Percentiles rank a stretch among this genome's conserved stretches.
Conservation (phyloP, 352 stramenopile species). For the Phytophthora multivora region DNA sequence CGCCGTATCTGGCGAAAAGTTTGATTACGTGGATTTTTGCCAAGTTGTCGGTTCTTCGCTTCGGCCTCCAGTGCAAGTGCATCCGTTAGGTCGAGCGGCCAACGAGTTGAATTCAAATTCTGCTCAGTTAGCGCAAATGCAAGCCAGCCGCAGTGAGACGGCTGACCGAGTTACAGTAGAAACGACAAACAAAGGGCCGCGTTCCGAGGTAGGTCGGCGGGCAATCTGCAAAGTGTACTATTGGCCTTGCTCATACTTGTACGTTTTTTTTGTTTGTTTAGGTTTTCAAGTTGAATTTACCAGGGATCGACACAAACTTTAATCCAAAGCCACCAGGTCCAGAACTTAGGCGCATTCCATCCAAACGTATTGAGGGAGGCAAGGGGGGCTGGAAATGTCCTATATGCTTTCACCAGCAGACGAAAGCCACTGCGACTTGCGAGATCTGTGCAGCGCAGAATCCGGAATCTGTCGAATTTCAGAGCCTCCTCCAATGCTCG, state of each 20-base stretch:
- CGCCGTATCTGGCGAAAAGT: slow-evolving; percentile 45
- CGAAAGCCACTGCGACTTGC: slow-evolving; percentile 43
- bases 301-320: slow-evolving; percentile 30
- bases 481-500: slow-evolving; percentile 62
- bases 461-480: slow-evolving; percentile 52
- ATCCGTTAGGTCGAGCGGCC: slow-evolving; percentile 9
- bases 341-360: slow-evolving; percentile 11
- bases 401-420: slow-evolving; percentile 78
- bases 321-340: slow-evolving; percentile 13
- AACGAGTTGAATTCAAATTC: not conserved
- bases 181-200: not conserved
- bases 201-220: slow-evolving; percentile 21
- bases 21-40: slow-evolving; percentile 82
- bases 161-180: slow-evolving; percentile 14
- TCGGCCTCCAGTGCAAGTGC: slow-evolving; percentile 7
- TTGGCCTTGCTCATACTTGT: slow-evolving; percentile 4
- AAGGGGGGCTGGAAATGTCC: slow-evolving; percentile 56
- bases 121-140: not conserved
- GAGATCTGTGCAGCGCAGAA: slow-evolving; percentile 83
- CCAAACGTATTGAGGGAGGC: slow-evolving; percentile 5
- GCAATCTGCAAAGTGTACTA: not conserved
- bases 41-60: slow-evolving; percentile 30
- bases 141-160: not conserved
- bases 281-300: slow-evolving; percentile 31
- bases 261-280: slow-evolving; percentile 15